Evolutionary conservation across 2,329 filamentous ascomycete species (phyloP), one percentile per base, ranked within the genome.

Genomic region (Pleurostoma richardsiae): DNA sequence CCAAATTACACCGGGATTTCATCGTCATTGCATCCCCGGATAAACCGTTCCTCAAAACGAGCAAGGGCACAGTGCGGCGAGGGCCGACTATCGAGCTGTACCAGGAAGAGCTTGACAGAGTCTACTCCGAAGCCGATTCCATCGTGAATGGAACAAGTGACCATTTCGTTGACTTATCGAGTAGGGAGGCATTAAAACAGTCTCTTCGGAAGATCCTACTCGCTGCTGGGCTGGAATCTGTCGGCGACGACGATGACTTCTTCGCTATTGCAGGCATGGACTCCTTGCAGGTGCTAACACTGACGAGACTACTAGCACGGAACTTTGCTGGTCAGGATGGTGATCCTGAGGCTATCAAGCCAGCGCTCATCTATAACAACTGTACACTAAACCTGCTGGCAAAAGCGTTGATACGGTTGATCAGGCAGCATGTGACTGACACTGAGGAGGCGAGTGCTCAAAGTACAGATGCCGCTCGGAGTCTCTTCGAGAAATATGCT

Each of bases 401-500:
- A n/a, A 8, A 36, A n/a, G 33, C 33, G 33, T n/a, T 36, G 33
- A 8, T 36, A n/a, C 8, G 33, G n/a, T n/a, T 36, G 33, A 36
- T 36, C n/a, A 36, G n/a, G 33, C 8, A 36, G 8, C 8, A 36
- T 8, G 8, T 8, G 8, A 36, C 8, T 8, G 8, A 36, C 8
- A 36, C 8, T n/a, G 33, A 36, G n/a, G 33, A 36, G 33, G 33
- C 33, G 33, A 36, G n/a, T 42, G 11, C 41, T 30, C 6, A 26
- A 26, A 6, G 26, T 19, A 30, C 29, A 4, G 30, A 30, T 30
- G 26, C 29, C 8, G 28, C 41, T 4, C 41, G 31, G 30, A 33
- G 4, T 6, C 30, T 44, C 11, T n/a, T 67, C 3, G 52, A 43
- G 3, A 48, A 41, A 26, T 44, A 48, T 11, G 8, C 29, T 41